A percentile compares a stretch with the other conserved stretches of the same genome.
Evolutionary conservation across 164 flowering plant genomes (phyloP).

Genomic region (Santalum album): DNA sequence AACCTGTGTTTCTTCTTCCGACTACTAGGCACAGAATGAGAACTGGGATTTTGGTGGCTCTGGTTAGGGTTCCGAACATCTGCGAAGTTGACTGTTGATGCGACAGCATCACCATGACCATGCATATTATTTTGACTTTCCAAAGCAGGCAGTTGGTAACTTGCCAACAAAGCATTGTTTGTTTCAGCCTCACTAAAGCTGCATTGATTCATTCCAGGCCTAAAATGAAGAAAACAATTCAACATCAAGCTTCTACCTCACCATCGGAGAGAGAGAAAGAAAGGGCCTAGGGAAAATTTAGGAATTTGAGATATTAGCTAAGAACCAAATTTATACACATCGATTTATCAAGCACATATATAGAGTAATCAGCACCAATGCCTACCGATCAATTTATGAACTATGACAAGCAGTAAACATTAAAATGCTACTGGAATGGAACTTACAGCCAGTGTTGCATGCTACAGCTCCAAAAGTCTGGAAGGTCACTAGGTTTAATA

Average conservation of each 20-base stretch:
- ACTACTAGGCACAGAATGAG: conserved; percentile 14
- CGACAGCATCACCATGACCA: conserved; percentile 18
- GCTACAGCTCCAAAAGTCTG: conserved; percentile 90
- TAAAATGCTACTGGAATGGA: conserved; percentile 2
- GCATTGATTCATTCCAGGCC: conserved; percentile 90
- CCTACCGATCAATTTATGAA: no score
- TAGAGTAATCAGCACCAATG: no score
- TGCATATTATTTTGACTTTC: conserved; percentile 33
- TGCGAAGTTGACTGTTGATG: conserved; percentile 17
- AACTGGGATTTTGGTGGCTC: conserved; percentile 15
- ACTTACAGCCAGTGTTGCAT: conserved; percentile 98
- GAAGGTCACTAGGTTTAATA: conserved; percentile 44
- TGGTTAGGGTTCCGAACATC: conserved; percentile 23
- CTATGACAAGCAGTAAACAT: neutral
- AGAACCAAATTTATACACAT: no score
- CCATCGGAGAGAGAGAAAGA: neutral
- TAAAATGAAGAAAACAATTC: conserved; percentile 12
- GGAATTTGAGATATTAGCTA: no score
- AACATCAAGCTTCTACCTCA: neutral
- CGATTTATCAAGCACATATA: no score
- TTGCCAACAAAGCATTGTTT: conserved; percentile 50
- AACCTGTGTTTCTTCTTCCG: conserved; percentile 42
- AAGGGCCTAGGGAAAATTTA: no score
- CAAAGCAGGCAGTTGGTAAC: conserved; percentile 31
- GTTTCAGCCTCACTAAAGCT: conserved; percentile 67